phyloP scores from a whole-genome alignment of 2,329 filamentous ascomycete genomes.

The Metarhizium sp. region DNA sequence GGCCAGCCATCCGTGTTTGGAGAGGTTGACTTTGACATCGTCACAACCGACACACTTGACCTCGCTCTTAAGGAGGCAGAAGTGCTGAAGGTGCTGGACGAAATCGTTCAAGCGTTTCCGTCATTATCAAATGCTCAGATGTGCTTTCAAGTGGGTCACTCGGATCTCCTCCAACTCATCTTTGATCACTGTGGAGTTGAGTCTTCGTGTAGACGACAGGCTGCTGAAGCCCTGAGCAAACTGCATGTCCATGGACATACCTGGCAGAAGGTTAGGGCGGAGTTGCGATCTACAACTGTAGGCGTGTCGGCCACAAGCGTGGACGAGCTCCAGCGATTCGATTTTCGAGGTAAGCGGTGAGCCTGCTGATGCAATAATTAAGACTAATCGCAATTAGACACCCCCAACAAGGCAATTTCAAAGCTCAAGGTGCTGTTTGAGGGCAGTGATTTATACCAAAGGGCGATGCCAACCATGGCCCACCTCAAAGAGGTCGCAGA shows the following conservation, averaged over 20 bases:
- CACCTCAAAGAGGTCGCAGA: constrained; percentile 71
- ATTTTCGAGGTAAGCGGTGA: constrained; percentile 62
- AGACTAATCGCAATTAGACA: constrained; percentile 28
- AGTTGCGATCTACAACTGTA: constrained; percentile 71
- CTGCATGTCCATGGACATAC: constrained; percentile 73
- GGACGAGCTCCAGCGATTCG: constrained; percentile 82
- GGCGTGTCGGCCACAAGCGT: constrained; percentile 83
- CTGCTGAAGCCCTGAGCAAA: constrained; percentile 78
- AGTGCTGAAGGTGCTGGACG: constrained; percentile 87
- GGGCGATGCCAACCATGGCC: constrained; percentile 64
- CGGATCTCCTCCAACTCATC: constrained; percentile 75
- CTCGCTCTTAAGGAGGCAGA: constrained; percentile 87
- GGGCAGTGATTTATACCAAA: constrained; percentile 59
- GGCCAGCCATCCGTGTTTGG: constrained; percentile 75
- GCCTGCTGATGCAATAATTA: not conserved
- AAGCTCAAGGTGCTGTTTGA: constrained; percentile 52
- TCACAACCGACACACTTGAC: constrained; percentile 74
- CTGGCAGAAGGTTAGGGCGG: constrained; percentile 74
- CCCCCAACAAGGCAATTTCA: constrained; percentile 46
- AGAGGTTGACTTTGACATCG: constrained; percentile 93
- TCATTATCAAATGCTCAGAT: constrained; percentile 61
- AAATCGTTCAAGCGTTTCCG: constrained; percentile 75
- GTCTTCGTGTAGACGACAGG: constrained; percentile 53
- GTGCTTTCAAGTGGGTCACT: constrained; percentile 87
- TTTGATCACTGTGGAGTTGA: constrained; percentile 84